Evolutionary conservation across 768 basidiomycete genomes (phyloP).

Genomic region (Leccinum fibrillosum): DNA sequence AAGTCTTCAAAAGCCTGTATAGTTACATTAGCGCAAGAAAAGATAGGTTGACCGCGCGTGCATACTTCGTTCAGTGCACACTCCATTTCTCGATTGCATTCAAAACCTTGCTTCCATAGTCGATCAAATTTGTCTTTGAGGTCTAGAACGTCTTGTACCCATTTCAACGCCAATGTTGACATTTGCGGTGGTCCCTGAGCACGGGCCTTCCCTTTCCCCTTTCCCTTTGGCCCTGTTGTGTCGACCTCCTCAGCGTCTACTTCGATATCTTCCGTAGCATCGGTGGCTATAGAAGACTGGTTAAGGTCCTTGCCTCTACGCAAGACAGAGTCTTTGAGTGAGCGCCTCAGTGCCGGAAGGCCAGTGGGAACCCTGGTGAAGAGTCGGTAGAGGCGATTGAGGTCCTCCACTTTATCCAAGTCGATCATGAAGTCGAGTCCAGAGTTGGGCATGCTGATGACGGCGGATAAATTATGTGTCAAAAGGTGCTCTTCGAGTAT

Average conservation of each 20-base stretch:
- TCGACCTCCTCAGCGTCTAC: slow-evolving; percentile 36
- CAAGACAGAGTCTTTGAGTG: slow-evolving; percentile 69
- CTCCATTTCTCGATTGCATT: slow-evolving; percentile 72
- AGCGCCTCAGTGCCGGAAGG: slow-evolving; percentile 55
- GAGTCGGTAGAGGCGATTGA: slow-evolving; percentile 76
- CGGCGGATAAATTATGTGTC: slow-evolving; percentile 66
- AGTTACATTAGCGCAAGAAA: slow-evolving; percentile 1
- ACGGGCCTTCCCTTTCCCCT: slow-evolving; percentile 54
- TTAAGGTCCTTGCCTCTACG: slow-evolving; percentile 81
- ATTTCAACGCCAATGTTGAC: slow-evolving; percentile 68
- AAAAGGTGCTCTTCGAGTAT: slow-evolving; percentile 80
- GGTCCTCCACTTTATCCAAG: slow-evolving; percentile 67
- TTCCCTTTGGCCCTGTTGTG: slow-evolving; percentile 42
- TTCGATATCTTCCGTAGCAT: slow-evolving; percentile 34
- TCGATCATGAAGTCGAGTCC: slow-evolving; percentile 90
- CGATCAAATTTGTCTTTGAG: slow-evolving; percentile 90
- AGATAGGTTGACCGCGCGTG: not conserved
- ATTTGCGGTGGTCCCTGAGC: slow-evolving; percentile 40
- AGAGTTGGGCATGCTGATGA: slow-evolving; percentile 78
- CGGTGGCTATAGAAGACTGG: slow-evolving; percentile 46
- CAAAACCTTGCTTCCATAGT: slow-evolving; percentile 70
- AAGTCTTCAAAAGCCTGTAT: slow-evolving; percentile 87
- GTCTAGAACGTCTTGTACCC: slow-evolving; percentile 90
- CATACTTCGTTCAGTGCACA: slow-evolving; percentile 80
- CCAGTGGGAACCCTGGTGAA: slow-evolving; percentile 69